Conservation (phyloP, 768 basidiomycete species). For the Pleurotus cornucopiae region DNA sequence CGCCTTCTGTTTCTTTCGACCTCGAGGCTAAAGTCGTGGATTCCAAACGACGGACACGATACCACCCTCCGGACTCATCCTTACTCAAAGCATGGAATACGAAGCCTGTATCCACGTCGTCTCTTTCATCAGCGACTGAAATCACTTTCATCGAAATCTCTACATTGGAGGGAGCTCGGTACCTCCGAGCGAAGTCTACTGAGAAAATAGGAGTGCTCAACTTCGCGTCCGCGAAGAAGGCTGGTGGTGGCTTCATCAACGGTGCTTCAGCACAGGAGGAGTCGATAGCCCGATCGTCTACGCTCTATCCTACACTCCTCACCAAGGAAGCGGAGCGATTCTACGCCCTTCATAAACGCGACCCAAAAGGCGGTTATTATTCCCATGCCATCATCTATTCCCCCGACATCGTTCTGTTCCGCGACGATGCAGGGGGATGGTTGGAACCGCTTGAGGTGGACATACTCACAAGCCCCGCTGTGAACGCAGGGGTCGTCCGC, state of each 20-base stretch:
- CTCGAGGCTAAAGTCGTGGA: constrained; percentile 20
- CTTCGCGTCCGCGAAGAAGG: constrained; percentile 72
- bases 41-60: constrained; percentile 40
- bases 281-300: constrained; percentile 72
- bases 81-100: constrained; percentile 42
- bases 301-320: constrained; percentile 60
- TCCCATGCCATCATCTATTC: constrained; percentile 79
- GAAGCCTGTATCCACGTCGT: constrained; percentile 4
- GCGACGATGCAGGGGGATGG: constrained; percentile 58
- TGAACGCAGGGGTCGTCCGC: constrained; percentile 56
- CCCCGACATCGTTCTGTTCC: constrained; percentile 56
- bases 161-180: constrained; percentile 58
- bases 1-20: constrained; percentile 19
- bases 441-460: constrained; percentile 56
- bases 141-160: constrained; percentile 57
- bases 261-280: constrained; percentile 82
- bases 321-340: constrained; percentile 52
- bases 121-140: constrained; percentile 17
- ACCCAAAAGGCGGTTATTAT: constrained; percentile 54
- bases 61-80: constrained; percentile 44
- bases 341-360: constrained; percentile 53
- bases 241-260: constrained; percentile 71
- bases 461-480: constrained; percentile 69
- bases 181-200: constrained; percentile 19
- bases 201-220: constrained; percentile 60